A percentile compares a stretch with the other conserved stretches of the same genome.
These are phyloP conservation scores for Fusarium penzigii DNA, from an alignment of 2,329 filamentous ascomycete genomes.

Conservation along the genomic window DNA sequence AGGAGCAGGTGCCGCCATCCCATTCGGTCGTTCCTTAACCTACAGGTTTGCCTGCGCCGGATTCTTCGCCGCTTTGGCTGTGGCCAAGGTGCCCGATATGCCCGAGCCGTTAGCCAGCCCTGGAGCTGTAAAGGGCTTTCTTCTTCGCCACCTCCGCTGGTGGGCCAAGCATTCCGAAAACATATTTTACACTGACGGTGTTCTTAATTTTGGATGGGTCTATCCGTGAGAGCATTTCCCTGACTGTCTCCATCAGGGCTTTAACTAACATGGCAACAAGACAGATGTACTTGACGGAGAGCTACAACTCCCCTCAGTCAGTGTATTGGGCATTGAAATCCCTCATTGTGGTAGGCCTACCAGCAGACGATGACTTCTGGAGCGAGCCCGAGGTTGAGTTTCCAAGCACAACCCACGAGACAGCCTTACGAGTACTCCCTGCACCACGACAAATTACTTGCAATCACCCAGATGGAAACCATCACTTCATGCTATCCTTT, in stretches of 20 bases:
- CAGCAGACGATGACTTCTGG: conserved; percentile 2
- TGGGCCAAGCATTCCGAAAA: conserved; percentile 41
- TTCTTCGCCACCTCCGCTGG: conserved; percentile 52
- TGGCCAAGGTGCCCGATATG: conserved; percentile 40
- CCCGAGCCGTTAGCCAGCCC: conserved; percentile 36
- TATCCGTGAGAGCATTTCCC: conserved; percentile 22
- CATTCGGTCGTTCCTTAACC: conserved; percentile 50
- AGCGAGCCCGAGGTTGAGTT: background rate
- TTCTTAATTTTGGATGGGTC: conserved; percentile 44
- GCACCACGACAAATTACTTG: conserved; percentile 44
- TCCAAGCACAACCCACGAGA: background rate
- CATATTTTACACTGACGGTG: conserved; percentile 50
- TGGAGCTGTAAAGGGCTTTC: conserved; percentile 47
- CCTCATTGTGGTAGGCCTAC: conserved; percentile 38
- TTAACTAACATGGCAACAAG: conserved; percentile 22
- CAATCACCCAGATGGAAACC: conserved; percentile 26
- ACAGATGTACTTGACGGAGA: conserved; percentile 53
- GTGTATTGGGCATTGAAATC: conserved; percentile 55
- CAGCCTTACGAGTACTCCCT: background rate
- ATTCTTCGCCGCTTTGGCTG: conserved; percentile 47
- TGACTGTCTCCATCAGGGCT: background rate
- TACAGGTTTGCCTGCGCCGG: conserved; percentile 51
- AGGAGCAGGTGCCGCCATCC: conserved; percentile 39
- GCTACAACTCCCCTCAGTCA: conserved; percentile 57
- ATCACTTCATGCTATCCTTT: conserved; percentile 15